A percentile compares a stretch with the other conserved stretches of the same genome.
Conservation (phyloP, 1,284 basidiomycete genomes). For the Puccinia polysora region DNA sequence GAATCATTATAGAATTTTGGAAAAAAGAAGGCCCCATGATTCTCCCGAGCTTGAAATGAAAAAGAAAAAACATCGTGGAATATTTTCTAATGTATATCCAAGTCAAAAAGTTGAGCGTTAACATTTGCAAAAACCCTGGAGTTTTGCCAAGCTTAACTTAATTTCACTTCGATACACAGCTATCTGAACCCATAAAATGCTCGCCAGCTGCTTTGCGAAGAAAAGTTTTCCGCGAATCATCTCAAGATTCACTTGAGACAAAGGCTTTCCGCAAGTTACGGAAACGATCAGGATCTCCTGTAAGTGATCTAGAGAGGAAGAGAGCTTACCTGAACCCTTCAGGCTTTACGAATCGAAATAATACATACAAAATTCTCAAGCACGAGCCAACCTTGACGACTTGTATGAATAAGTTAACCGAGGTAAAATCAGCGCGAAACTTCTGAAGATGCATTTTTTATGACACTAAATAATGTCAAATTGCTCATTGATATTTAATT, state of each 20-base stretch:
- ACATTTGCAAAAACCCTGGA: too few relatives aligned
- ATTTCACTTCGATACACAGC: too few relatives aligned
- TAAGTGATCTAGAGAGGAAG: background rate
- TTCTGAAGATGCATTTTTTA: too few relatives aligned
- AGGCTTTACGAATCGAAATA: background rate
- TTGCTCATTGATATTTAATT: background rate
- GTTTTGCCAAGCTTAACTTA: too few relatives aligned
- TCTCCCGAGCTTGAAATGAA: background rate
- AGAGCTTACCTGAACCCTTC: background rate
- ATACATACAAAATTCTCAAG: background rate
- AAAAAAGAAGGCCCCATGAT: background rate
- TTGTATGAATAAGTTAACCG: constrained; percentile 17
- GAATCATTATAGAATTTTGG: background rate
- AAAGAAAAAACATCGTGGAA: background rate
- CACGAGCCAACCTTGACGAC: background rate
- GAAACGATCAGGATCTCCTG: too few relatives aligned
- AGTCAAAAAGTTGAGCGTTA: constrained; percentile 30
- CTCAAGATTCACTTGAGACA: too few relatives aligned
- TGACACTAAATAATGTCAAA: too few relatives aligned
- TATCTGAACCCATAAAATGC: too few relatives aligned
- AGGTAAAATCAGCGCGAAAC: too few relatives aligned
- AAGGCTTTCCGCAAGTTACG: too few relatives aligned
- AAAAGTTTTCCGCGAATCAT: too few relatives aligned
- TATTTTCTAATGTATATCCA: background rate
- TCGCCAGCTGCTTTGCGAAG: too few relatives aligned